phyloP scores from a whole-genome alignment of 192 early-diverging fungal genomes.

The Oehlia diaphana region DNA sequence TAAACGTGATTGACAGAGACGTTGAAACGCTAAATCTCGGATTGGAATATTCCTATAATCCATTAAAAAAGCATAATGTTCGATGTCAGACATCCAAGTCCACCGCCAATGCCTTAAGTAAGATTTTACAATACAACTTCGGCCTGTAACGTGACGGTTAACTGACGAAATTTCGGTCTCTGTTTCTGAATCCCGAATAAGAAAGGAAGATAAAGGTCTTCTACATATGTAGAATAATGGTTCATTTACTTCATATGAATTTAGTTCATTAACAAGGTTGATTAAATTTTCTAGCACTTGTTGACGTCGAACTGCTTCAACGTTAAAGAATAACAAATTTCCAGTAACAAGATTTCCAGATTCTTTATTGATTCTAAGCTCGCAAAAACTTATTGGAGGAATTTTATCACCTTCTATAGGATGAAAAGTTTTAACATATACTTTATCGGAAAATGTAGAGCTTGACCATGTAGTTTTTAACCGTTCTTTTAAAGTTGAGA shows the following conservation, averaged over 20 bases:
- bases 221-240: conserved; percentile 14
- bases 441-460: conserved; percentile 32
- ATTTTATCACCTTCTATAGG: conserved; percentile 19
- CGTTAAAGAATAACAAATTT: conserved; percentile 22
- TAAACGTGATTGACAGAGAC: conserved; percentile 46
- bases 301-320: conserved; percentile 8
- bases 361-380: conserved; percentile 32
- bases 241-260: background rate
- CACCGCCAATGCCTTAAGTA: conserved; percentile 52
- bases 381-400: conserved; percentile 36
- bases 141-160: conserved; percentile 32
- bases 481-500: background rate
- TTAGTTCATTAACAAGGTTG: background rate
- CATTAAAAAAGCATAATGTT: conserved; percentile 33
- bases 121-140: conserved; percentile 48
- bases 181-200: conserved; percentile 1
- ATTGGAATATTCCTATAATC: conserved; percentile 39
- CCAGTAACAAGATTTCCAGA: background rate
- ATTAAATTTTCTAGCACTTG: background rate
- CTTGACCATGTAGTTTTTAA: conserved; percentile 31
- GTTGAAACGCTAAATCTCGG: conserved; percentile 52
- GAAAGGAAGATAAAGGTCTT: conserved; percentile 22
- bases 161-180: conserved; percentile 15
- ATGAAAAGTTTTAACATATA: conserved; percentile 36
- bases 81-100: conserved; percentile 52